Evolutionary conservation across 192 early-diverging fungal species (phyloP).

Genomic region (Pecoramyces ruminantium): DNA sequence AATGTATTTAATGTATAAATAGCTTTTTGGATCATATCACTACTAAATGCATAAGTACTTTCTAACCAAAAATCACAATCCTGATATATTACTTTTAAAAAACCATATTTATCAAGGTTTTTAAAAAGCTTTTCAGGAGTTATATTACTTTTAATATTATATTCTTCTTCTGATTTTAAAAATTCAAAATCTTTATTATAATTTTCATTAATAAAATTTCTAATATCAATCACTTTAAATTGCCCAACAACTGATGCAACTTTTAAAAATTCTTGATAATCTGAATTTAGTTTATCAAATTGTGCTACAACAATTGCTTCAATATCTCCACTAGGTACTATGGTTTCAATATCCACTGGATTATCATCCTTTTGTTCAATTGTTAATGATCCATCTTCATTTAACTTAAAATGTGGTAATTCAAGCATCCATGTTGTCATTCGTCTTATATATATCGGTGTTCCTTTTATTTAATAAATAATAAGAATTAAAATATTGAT

Average conservation of each 20-base stretch:
- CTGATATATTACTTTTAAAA: conserved; percentile 10
- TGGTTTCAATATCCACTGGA: background rate
- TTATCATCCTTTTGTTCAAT: background rate
- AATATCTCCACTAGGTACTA: conserved; percentile 18
- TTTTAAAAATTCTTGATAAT: conserved; percentile 31
- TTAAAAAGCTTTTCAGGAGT: background rate
- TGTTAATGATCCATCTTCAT: background rate
- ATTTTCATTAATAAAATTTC: conserved; percentile 2
- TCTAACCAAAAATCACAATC: background rate
- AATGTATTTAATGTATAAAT: conserved; percentile 27
- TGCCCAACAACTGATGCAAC: conserved; percentile 28
- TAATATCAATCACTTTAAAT: conserved; percentile 25
- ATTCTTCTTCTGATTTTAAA: background rate
- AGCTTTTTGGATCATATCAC: conserved; percentile 25
- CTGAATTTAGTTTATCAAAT: conserved; percentile 26
- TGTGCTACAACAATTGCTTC: conserved; percentile 29
- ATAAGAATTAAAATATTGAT: too few relatives aligned
- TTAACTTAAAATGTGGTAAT: background rate
- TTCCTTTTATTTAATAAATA: background rate
- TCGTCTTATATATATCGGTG: background rate
- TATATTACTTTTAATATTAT: background rate
- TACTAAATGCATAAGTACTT: conserved; percentile 15
- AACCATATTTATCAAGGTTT: conserved; percentile 24
- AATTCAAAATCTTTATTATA: background rate
- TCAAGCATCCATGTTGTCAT: background rate